These are phyloP conservation scores for Talaromyces nanjingensis DNA, from an alignment of 495 filamentous ascomycete genomes.

Conservation along the genomic window DNA sequence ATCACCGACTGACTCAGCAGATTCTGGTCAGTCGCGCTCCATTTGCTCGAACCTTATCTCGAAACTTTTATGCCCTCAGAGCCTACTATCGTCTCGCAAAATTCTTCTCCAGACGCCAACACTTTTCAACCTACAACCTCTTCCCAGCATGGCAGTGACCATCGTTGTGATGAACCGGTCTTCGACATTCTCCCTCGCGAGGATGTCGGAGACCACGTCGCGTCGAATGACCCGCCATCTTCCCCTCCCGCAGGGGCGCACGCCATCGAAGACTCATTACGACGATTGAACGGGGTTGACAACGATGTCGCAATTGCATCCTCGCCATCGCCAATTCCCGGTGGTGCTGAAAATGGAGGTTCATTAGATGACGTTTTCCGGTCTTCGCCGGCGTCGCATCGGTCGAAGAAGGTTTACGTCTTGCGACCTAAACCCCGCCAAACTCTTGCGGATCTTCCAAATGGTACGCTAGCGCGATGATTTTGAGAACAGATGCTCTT, in stretches of 20 bases:
- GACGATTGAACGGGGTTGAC: conserved; percentile 26
- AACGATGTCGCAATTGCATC: conserved; percentile 21
- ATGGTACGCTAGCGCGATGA: conserved; percentile 51
- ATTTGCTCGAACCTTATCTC: conserved; percentile 27
- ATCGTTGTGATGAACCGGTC: conserved; percentile 26
- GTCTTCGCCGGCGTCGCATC: not conserved
- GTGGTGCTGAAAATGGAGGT: not conserved
- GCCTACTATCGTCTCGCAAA: conserved; percentile 55
- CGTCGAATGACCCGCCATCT: conserved; percentile 10
- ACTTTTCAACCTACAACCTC: conserved; percentile 29
- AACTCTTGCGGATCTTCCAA: conserved; percentile 64
- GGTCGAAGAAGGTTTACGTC: conserved; percentile 8
- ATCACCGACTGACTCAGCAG: conserved; percentile 36
- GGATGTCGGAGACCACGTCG: conserved; percentile 23
- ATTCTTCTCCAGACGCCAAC: conserved; percentile 35
- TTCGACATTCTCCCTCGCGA: conserved; percentile 24
- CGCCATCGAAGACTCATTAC: conserved; percentile 11
- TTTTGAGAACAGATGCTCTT: not conserved
- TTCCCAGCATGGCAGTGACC: conserved; percentile 74
- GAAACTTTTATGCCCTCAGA: conserved; percentile 87
- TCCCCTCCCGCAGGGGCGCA: conserved; percentile 12
- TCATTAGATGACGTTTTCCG: not conserved
- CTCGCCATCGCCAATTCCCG: conserved; percentile 6
- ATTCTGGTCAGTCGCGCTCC: conserved; percentile 58
- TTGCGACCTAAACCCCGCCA: conserved; percentile 31